A percentile compares a stretch with the other conserved stretches of the same genome.
phyloP scores from a whole-genome alignment of 2,329 filamentous ascomycete species.

The Metarhizium humberi region DNA sequence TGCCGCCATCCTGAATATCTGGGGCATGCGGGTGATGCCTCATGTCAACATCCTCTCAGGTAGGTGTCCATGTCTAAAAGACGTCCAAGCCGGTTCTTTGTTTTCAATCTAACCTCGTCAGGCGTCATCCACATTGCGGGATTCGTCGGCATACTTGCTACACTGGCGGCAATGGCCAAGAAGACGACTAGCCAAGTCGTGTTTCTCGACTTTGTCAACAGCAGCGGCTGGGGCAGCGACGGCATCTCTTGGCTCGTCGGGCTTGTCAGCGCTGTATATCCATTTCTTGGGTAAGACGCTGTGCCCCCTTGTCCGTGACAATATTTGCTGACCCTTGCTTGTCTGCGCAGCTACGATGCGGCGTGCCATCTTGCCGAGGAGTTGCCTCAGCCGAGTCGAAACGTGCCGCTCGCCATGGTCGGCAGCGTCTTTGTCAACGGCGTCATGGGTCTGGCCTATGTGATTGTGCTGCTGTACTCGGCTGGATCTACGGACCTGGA shows the following conservation, averaged over 20 bases:
- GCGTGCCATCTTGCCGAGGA: conserved; percentile 25
- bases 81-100: neutral
- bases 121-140: conserved; percentile 18
- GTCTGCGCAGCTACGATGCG: conserved; percentile 20
- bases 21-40: conserved; percentile 27
- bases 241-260: conserved; percentile 24
- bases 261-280: conserved; percentile 21
- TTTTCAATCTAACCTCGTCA: conserved; percentile 1
- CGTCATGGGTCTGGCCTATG: conserved; percentile 32
- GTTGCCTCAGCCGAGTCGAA: conserved; percentile 21
- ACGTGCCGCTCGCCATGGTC: conserved; percentile 24
- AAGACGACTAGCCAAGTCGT: conserved; percentile 21
- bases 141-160: conserved; percentile 18
- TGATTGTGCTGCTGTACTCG: conserved; percentile 32
- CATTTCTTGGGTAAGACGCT: conserved; percentile 20
- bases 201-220: conserved; percentile 22
- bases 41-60: conserved; percentile 20
- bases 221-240: conserved; percentile 20
- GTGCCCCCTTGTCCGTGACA: neutral
- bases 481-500: conserved; percentile 30
- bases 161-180: conserved; percentile 19
- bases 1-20: conserved; percentile 30
- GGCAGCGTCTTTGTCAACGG: conserved; percentile 31
- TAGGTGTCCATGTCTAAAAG: neutral
- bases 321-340: accelerated